Base-by-base conservation (phyloP, 108 stramenopile species). In the Skeletonema grethae region DNA sequence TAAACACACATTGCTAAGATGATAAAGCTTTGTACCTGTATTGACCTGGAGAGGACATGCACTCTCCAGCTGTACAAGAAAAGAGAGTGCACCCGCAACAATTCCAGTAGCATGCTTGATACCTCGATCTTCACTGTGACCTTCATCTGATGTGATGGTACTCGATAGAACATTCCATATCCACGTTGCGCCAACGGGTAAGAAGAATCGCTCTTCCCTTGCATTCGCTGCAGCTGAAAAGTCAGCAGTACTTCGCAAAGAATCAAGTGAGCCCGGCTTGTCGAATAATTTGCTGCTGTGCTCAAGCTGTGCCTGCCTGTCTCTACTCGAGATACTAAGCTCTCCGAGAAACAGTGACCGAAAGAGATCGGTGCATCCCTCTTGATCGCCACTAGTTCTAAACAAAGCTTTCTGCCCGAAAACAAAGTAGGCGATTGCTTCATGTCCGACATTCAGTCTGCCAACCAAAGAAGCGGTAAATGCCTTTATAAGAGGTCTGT, bases 21-120 rank as follows among this genome's bases (percentile, higher is more conserved):
- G 88, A 71, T 95, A 95, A 20, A 95, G 75, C 59, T 91, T 95
- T 45, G 85, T 70, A 15, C 94, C 94, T 20, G 61, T 20, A 10
- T 82, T 62, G 11, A 89, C 48, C 29, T 28, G 39, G 48, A 48
- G 29, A 38, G 73, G 85, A 59, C 7, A 65, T 35, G 61, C 13
- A 62, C 65, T 63, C 70, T 94, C 90, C 7, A 87, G 60, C 22
- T 89, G 82, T 20, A 86, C 20, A 28, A 89, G 62, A 29, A 91
- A 45, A 8, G 56, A 55, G 6, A 91, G 69, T 4, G 79, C 73
- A 24, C 84, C 65, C 9, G 67, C 43, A 7, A 94, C 62, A 59
- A 88, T 81, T 57, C 63, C 39, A 16, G 69, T 4, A 18, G 82
- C 73, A 36, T 86, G 79, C 32, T 57, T 57, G n/a, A 64, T 59